A percentile compares a stretch with the other conserved stretches of the same genome.
Evolutionary conservation across 169 alveolate genomes (phyloP).

Genomic region (Eimeria mitis): DNA sequence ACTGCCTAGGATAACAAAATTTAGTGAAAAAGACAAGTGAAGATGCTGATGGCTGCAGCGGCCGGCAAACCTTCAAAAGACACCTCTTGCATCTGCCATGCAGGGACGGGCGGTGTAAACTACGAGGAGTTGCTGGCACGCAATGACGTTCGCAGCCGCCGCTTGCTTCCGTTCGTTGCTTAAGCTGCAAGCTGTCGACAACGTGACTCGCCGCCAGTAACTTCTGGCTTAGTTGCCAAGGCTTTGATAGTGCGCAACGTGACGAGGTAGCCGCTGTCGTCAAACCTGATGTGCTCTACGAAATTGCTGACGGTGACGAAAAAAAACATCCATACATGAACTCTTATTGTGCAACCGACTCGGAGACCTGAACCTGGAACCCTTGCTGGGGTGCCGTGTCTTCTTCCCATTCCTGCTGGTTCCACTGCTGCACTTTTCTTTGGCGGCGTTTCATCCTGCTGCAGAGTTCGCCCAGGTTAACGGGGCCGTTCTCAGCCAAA

Average conservation of each 20-base stretch:
- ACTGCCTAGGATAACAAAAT: not conserved
- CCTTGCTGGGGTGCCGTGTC: not conserved
- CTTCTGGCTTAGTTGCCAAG: not conserved
- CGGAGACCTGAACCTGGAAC: not conserved
- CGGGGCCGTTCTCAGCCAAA: constrained; percentile 56
- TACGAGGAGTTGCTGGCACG: not conserved
- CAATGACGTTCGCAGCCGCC: not conserved
- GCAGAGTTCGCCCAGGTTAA: not conserved
- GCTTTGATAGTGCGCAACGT: not conserved
- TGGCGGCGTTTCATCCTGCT: constrained; percentile 40
- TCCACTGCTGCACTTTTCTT: constrained; percentile 17
- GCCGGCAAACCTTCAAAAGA: not conserved
- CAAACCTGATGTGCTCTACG: not conserved
- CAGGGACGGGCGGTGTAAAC: not conserved
- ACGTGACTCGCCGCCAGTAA: not conserved
- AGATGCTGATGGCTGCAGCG: not conserved
- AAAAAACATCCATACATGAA: not conserved
- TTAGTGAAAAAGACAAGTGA: not conserved
- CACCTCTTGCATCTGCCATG: not conserved
- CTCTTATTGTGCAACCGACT: not conserved
- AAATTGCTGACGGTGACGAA: not conserved
- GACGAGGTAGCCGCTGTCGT: not conserved
- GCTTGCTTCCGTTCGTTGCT: not conserved
- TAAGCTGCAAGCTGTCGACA: not conserved
- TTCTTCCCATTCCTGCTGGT: constrained; percentile 66